Base-by-base conservation (phyloP, 371 early-diverging fungal genomes). In the Funneliformis caledonium region DNA sequence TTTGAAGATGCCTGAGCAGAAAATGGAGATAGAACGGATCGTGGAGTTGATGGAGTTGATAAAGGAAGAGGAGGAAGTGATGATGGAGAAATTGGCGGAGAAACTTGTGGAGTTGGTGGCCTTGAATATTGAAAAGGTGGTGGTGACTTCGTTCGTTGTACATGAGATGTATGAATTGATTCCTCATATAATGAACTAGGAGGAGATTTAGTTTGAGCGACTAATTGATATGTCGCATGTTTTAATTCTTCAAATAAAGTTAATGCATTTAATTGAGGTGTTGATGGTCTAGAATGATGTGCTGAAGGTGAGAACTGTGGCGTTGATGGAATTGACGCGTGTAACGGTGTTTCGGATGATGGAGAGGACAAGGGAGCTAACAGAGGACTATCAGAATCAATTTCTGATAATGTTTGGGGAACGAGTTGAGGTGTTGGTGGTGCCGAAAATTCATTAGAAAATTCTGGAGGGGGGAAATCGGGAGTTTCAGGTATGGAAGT, bases 21-120 rank as follows among this genome's bases (percentile, higher is more conserved):
- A 12, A 43, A 7, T 7, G 43, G 9, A 37, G 33, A 69, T 2
- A 62, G 59, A 14, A 59, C 12, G 19, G 69, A 19, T 62, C n/a
- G n/a, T 19, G 62, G n/a, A 9, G 26, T 33, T 73, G 56, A 12
- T 26, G 73, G 26, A 4, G 26, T 4, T 33, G 50, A 52, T 33
- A 37, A 16, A 7, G 73, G 26, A 73, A 37, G 56, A 11, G 52
- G 31, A 31, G 73, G 56, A 50, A 73, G 52, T 37, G 74, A 37
- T 31, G 73, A 37, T 37, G 74, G 74, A 56, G 74, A 73, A 37
- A 56, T n/a, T 4, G 74, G 74, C 3, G 74, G 74, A 19, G 74
- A 73, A 56, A 45, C n/a, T 73, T 52, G 74, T 5, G 59, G 59
- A 10, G 74, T 70, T 33, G 45, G 26, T 8, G 72, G 37, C 19